A percentile compares a stretch with the other conserved stretches of the same genome.
Conservation (phyloP, 495 filamentous ascomycete genomes). For the Daldinia vernicosa region DNA sequence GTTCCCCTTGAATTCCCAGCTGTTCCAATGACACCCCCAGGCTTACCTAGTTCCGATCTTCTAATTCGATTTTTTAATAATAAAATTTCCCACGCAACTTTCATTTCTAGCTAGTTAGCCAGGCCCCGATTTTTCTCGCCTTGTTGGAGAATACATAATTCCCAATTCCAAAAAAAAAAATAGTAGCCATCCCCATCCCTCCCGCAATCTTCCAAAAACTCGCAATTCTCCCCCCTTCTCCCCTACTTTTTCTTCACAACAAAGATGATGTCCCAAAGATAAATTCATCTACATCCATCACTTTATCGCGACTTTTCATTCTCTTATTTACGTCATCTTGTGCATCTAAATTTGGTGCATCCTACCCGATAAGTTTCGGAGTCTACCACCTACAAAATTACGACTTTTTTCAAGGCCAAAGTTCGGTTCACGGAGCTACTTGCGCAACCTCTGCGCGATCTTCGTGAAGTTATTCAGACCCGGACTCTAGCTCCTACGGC, state of each 20-base stretch:
- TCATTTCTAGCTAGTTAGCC: conserved; percentile 52
- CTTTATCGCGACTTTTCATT: conserved; percentile 42
- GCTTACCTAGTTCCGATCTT: conserved; percentile 49
- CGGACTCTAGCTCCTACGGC: conserved; percentile 40
- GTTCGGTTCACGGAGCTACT: conserved; percentile 14
- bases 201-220: conserved; percentile 48
- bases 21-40: conserved; percentile 42
- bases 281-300: conserved; percentile 59
- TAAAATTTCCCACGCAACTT: conserved; percentile 55
- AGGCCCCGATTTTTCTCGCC: conserved; percentile 58
- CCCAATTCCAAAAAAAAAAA: conserved; percentile 54
- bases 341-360: conserved; percentile 47
- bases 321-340: conserved; percentile 44
- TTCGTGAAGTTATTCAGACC: conserved; percentile 58
- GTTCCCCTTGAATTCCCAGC: conserved; percentile 40
- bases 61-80: conserved; percentile 57
- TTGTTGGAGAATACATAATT: conserved; percentile 45
- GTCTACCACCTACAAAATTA: conserved; percentile 25
- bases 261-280: conserved; percentile 60
- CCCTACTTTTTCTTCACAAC: conserved; percentile 54
- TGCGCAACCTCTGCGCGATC: conserved; percentile 38
- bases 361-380: conserved; percentile 34
- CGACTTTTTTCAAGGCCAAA: conserved; percentile 25
- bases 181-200: conserved; percentile 58
- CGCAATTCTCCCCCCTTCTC: conserved; percentile 57